A percentile compares a stretch with the other conserved stretches of the same genome.
These are phyloP conservation scores for Citrus maxima DNA, from an alignment of 345 rosid genomes.

Conservation along the genomic window DNA sequence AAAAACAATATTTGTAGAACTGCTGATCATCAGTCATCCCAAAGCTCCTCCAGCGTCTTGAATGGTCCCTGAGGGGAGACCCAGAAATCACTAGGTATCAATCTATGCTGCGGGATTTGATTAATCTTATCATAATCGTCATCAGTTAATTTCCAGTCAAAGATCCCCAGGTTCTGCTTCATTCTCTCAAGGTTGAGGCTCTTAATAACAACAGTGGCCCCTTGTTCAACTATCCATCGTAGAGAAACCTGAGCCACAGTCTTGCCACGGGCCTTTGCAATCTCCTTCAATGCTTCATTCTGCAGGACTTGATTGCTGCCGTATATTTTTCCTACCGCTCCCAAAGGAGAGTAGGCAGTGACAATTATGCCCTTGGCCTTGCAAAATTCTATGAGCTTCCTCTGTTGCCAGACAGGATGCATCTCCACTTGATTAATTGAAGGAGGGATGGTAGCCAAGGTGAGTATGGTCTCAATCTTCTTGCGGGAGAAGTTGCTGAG, in stretches of 20 bases:
- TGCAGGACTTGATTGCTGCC: conserved; percentile 25
- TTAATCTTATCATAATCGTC: not conserved
- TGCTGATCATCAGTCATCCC: no score
- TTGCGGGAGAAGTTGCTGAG: conserved; percentile 18
- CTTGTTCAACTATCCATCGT: conserved; percentile 19
- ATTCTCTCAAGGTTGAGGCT: conserved; percentile 8
- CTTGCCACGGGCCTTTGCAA: conserved; percentile 2
- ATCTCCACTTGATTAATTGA: conserved; percentile 21
- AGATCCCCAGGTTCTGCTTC: conserved; percentile 12
- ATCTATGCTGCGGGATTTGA: not conserved
- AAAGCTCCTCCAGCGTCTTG: conserved; percentile 10
- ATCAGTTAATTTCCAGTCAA: conserved; percentile 10
- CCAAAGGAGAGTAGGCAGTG: conserved; percentile 20
- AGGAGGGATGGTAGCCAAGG: conserved; percentile 8
- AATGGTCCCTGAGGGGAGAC: not conserved
- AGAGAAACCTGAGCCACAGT: no score
- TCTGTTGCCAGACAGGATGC: conserved; percentile 20
- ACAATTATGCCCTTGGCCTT: not conserved
- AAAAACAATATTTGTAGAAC: no score
- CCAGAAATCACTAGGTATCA: not conserved
- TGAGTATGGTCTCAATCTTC: not conserved
- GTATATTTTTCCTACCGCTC: not conserved
- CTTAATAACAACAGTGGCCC: not conserved
- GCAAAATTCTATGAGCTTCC: conserved; percentile 11
- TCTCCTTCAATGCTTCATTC: not conserved